Evolutionary conservation across 1,284 basidiomycete genomes (phyloP).

Genomic region (Hemileia vastatrix): DNA sequence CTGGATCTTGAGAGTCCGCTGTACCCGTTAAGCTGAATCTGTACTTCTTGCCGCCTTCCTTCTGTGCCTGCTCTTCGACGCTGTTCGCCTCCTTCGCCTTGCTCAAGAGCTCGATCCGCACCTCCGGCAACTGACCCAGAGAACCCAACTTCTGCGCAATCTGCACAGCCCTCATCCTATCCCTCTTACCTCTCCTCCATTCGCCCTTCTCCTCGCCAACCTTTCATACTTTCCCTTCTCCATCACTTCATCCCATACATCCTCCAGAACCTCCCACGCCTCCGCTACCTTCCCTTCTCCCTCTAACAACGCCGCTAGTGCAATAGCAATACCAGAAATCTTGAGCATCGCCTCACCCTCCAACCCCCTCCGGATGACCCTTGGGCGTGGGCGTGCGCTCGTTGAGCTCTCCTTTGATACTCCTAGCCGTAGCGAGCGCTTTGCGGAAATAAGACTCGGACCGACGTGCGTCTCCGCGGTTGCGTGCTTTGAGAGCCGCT

Average conservation of each 20-base stretch:
- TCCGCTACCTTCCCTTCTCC: slow-evolving; percentile 16
- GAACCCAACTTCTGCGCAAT: slow-evolving; percentile 11
- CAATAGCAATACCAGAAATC: slow-evolving; percentile 41
- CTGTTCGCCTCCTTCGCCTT: too few species aligned
- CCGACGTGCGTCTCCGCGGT: slow-evolving; percentile 33
- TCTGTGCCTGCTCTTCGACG: too few species aligned
- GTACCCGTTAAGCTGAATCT: too few species aligned
- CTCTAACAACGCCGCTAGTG: slow-evolving; percentile 38
- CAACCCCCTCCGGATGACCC: slow-evolving; percentile 8
- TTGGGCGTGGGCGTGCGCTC: slow-evolving; percentile 25
- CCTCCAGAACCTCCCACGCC: slow-evolving; percentile 29
- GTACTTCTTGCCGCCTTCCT: slow-evolving; percentile 23
- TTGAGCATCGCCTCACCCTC: slow-evolving; percentile 31
- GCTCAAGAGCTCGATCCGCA: too few species aligned
- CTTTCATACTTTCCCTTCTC: slow-evolving; percentile 15
- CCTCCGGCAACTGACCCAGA: slow-evolving; percentile 1
- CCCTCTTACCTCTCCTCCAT: slow-evolving; percentile 18
- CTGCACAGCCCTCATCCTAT: slow-evolving; percentile 24
- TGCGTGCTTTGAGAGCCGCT: slow-evolving; percentile 38
- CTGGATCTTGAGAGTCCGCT: too few species aligned
- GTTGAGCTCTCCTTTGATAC: slow-evolving; percentile 26
- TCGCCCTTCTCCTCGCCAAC: slow-evolving; percentile 25
- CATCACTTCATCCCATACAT: slow-evolving; percentile 34
- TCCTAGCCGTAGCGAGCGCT: slow-evolving; percentile 31
- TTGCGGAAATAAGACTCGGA: slow-evolving; percentile 35